Percentiles rank a stretch among this genome's conserved stretches.
These are phyloP conservation scores for Eucalyptus pumila DNA, from an alignment of 345 rosid genomes.

Conservation along the genomic window DNA sequence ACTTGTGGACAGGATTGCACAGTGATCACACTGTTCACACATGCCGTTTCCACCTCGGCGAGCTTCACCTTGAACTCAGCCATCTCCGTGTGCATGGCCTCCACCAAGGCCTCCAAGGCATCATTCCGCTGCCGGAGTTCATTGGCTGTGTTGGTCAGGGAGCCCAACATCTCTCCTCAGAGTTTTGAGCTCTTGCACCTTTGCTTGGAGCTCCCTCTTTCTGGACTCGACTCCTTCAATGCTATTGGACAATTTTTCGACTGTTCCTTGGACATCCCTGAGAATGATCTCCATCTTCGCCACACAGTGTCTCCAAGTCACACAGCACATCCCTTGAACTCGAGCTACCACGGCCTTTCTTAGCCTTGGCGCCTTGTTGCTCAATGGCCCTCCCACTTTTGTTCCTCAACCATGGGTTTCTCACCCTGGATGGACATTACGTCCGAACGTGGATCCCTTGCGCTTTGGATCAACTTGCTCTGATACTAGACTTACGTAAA, in stretches of 20 bases:
- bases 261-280: not conserved
- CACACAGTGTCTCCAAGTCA: not conserved
- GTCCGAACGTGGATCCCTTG: not conserved
- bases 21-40: not conserved
- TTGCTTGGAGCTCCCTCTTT: not conserved
- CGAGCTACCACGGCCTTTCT: not conserved
- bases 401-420: not conserved
- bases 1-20: not conserved
- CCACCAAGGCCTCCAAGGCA: not conserved
- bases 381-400: not conserved
- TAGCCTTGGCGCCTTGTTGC: not conserved
- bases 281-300: not conserved
- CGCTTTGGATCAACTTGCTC: not conserved
- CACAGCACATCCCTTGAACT: not conserved
- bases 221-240: not conserved
- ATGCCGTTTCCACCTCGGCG: fast-evolving
- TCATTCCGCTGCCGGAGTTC: not conserved
- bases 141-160: not conserved
- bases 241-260: not conserved
- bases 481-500: not conserved
- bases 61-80: not conserved
- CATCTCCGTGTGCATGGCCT: not conserved
- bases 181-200: not conserved
- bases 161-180: not conserved
- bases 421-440: not conserved